Conservation (phyloP, 441 rosid species). For the Gossypium davidsonii region DNA sequence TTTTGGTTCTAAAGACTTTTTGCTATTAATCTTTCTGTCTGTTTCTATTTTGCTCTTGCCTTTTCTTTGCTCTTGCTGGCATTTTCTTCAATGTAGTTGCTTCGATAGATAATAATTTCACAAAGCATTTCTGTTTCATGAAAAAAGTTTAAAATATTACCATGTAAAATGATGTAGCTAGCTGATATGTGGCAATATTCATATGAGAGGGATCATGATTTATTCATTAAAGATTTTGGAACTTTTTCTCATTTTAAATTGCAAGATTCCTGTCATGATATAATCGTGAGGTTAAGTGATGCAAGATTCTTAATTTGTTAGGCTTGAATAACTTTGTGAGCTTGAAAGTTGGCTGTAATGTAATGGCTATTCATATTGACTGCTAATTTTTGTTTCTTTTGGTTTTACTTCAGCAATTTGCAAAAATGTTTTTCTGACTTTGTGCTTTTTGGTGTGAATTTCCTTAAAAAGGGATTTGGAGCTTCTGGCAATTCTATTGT, state of each 20-base stretch:
- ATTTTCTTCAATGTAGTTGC: background rate
- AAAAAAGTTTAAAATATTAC: background rate
- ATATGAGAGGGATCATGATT: background rate
- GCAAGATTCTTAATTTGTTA: background rate
- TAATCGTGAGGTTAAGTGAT: background rate
- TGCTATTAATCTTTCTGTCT: background rate
- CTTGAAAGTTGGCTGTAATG: background rate
- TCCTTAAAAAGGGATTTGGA: slow-evolving; percentile 78
- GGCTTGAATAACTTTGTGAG: background rate
- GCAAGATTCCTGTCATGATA: slow-evolving; percentile 3
- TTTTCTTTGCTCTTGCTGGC: background rate
- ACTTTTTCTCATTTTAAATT: background rate
- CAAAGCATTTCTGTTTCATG: background rate
- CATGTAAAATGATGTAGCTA: background rate
- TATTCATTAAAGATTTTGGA: background rate
- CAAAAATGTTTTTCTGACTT: slow-evolving; percentile 1
- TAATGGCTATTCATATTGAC: background rate
- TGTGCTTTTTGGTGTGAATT: slow-evolving; percentile 14
- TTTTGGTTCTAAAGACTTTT: slow-evolving; percentile 3
- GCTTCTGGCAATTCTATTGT: slow-evolving; percentile 63
- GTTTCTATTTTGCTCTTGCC: background rate
- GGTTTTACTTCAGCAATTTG: slow-evolving; percentile 12
- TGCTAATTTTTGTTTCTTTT: slow-evolving; percentile 7
- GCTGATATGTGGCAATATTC: background rate
- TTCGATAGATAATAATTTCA: background rate